Conservation (phyloP, 345 rosid genomes). For the Mallotus nudiflorus region DNA sequence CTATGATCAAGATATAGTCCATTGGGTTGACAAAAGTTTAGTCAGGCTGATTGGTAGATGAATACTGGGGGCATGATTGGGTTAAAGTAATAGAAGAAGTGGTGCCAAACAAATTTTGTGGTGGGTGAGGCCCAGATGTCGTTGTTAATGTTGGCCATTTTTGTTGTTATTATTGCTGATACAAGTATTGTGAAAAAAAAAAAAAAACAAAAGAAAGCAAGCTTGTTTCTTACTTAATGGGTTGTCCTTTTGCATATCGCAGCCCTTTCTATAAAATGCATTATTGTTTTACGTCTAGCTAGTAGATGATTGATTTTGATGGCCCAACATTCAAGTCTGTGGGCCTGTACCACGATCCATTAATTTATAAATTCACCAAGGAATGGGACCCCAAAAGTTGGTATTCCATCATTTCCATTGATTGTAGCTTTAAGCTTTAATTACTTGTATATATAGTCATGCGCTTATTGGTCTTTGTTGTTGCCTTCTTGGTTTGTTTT, state of each 20-base stretch:
- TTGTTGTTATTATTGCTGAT: background rate
- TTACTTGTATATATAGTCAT: no score
- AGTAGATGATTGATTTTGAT: background rate
- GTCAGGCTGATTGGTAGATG: background rate
- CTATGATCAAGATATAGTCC: background rate
- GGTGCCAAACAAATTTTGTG: slow-evolving; percentile 17
- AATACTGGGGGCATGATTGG: slow-evolving; percentile 10
- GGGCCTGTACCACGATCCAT: background rate
- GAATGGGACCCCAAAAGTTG: slow-evolving; percentile 3
- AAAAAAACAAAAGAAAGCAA: background rate
- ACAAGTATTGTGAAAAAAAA: background rate
- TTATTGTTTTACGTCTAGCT: background rate
- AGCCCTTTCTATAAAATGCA: slow-evolving; percentile 5
- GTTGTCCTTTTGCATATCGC: slow-evolving; percentile 2
- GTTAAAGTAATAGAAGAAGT: background rate
- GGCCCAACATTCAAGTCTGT: background rate
- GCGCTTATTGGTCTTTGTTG: background rate
- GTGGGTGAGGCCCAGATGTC: slow-evolving; percentile 48
- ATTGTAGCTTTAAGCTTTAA: no score
- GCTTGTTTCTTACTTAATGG: background rate
- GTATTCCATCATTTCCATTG: slow-evolving; percentile 4
- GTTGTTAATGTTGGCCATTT: slow-evolving; percentile 41
- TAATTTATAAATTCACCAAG: background rate
- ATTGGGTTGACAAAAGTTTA: slow-evolving; percentile 4
- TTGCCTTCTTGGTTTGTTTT: background rate